Percentiles rank a stretch among this genome's conserved stretches.
These are phyloP conservation scores for Juglanconis oblonga DNA, from an alignment of 2,329 filamentous ascomycete genomes.

Conservation along the genomic window DNA sequence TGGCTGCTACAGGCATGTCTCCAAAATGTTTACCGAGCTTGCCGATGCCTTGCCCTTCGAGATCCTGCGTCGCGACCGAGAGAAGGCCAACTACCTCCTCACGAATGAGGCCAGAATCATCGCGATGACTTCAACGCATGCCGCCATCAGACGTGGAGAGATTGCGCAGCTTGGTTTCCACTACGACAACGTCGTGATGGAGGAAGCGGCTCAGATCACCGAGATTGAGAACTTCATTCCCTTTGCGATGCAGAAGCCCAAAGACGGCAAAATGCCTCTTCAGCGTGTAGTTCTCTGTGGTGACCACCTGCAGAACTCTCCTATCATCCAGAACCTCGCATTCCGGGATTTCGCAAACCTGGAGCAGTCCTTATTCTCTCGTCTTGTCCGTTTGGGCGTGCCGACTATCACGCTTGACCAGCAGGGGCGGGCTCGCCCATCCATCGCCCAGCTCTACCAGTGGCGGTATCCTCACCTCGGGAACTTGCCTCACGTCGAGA, in stretches of 20 bases:
- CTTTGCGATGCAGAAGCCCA: constrained; percentile 81
- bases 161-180: constrained; percentile 91
- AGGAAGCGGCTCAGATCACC: constrained; percentile 96
- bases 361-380: constrained; percentile 91
- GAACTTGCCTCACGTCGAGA: constrained; percentile 73
- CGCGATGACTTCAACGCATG: constrained; percentile 98
- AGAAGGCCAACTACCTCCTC: constrained; percentile 94
- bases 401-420: constrained; percentile 86
- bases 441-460: constrained; percentile 83
- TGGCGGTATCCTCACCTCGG: constrained; percentile 86
- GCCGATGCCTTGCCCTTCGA: constrained; percentile 95
- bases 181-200: constrained; percentile 97
- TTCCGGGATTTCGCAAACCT: constrained; percentile 95
- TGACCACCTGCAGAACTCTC: constrained; percentile 95
- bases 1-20: constrained; percentile 85
- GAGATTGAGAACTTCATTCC: constrained; percentile 98
- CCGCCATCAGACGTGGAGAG: constrained; percentile 87
- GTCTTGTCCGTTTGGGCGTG: constrained; percentile 87
- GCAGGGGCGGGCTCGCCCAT: constrained; percentile 85
- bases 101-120: constrained; percentile 96
- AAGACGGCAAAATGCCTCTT: constrained; percentile 68
- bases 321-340: constrained; percentile 89
- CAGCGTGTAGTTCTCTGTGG: constrained; percentile 90
- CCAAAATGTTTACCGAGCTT: constrained; percentile 86
- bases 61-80: constrained; percentile 80